Evolutionary conservation across 2,329 filamentous ascomycete genomes (phyloP).

Genomic region (Hymenoscyphus repandus): DNA sequence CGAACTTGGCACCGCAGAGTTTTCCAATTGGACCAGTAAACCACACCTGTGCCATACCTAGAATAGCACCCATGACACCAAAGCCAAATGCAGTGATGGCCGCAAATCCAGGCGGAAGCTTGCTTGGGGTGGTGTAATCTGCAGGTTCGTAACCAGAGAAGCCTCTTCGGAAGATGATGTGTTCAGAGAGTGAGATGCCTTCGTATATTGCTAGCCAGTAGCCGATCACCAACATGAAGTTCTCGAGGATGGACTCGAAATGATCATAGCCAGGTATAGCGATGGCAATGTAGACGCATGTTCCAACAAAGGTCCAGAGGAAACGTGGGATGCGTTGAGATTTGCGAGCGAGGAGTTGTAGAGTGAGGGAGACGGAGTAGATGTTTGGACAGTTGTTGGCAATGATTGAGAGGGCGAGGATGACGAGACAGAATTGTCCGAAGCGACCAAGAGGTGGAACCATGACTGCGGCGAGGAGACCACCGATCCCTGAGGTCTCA

Average conservation of each 20-base stretch:
- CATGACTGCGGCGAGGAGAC: conserved; percentile 61
- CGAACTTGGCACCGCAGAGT: conserved; percentile 30
- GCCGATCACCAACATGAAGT: conserved; percentile 64
- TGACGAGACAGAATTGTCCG: conserved; percentile 65
- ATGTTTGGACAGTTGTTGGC: conserved; percentile 69
- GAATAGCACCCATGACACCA: conserved; percentile 60
- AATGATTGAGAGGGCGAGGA: conserved; percentile 61
- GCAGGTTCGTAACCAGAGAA: conserved; percentile 54
- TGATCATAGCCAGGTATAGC: conserved; percentile 63
- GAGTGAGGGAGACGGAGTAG: conserved; percentile 63
- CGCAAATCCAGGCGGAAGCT: conserved; percentile 59
- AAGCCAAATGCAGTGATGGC: conserved; percentile 58
- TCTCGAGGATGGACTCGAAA: conserved; percentile 60
- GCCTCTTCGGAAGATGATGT: conserved; percentile 62
- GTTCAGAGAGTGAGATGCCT: conserved; percentile 59
- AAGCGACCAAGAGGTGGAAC: conserved; percentile 59
- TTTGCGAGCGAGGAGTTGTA: conserved; percentile 58
- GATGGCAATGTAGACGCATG: conserved; percentile 60
- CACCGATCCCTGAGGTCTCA: conserved; percentile 53
- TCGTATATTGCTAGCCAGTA: conserved; percentile 76
- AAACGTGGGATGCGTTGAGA: conserved; percentile 61
- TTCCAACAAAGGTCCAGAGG: conserved; percentile 59
- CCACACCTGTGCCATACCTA: conserved; percentile 68
- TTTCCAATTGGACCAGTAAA: conserved; percentile 62
- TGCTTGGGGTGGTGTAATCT: conserved; percentile 50